Base-by-base conservation (phyloP, 257 asterid genomes). In the Fraxinus anomala region DNA sequence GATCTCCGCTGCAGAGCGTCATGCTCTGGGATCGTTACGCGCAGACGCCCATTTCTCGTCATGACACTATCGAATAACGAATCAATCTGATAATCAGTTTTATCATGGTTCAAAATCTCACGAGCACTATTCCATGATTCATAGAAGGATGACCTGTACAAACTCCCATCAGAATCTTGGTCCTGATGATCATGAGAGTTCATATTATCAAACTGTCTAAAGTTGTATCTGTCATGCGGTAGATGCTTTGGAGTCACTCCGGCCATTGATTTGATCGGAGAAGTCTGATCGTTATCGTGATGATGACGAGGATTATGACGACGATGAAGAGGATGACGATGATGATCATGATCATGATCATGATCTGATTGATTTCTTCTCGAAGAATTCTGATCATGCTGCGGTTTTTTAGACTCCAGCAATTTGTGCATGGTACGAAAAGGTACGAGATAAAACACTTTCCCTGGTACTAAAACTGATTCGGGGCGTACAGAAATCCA, bases 401-500 rank as follows among this genome's bases (percentile, higher is more conserved):
- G 73, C 12, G 24, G 33, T 23, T 23, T 75, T 42, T 59, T 74
- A 31, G 40, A 70, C 79, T 87, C 81, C 68, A 85, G 71, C 76
- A 87, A 70, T 1, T 76, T 33, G 70, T 79, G 77, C 6, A 83
- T 73, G 0, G 90, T 84, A 59, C 69, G 78, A n/a, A 68, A 30
- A 28, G 84, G 90, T 16, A 85, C 78, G 4, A 85, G 73, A 65
- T 81, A 85, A 73, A 87, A 87, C 34, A 87, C 89, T 75, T 81
- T 81, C 36, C 89, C 91, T 0, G 80, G 89, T n/a, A 66, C 44
- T 28, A 87, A 59, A 23, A 85, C 71, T 1, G 90, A 88, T 31
- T 90, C 91, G 0, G 96, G 97, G 0, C 84, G 85, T 4, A 91
- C 92, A 17, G 89, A 89, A 7, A 90, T 81, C 90, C 91, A 85